A percentile compares a stretch with the other conserved stretches of the same genome.
Evolutionary conservation across 805 yeast species (phyloP).

Genomic region (Ogataea methylovora): DNA sequence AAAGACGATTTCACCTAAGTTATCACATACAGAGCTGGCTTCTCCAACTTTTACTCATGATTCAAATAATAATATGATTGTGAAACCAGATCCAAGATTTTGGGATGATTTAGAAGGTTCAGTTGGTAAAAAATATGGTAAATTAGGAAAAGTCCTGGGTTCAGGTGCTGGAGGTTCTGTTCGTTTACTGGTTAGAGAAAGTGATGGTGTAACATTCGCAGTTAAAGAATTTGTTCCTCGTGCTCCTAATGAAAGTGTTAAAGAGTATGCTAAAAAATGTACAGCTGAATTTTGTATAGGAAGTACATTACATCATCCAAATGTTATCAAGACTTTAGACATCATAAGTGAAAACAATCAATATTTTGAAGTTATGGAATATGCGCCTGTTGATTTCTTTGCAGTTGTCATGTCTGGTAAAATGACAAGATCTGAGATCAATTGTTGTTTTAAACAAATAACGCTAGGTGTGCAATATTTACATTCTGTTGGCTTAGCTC

Average conservation of each 20-base stretch:
- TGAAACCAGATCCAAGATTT: conserved; percentile 27
- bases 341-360: conserved; percentile 62
- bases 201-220: conserved; percentile 69
- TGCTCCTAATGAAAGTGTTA: conserved; percentile 59
- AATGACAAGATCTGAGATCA: conserved; percentile 75
- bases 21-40: conserved; percentile 14
- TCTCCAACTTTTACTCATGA: conserved; percentile 32
- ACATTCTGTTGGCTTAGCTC: conserved; percentile 75
- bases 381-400: conserved; percentile 77
- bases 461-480: conserved; percentile 65
- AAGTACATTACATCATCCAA: conserved; percentile 73
- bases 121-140: conserved; percentile 57
- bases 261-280: conserved; percentile 79
- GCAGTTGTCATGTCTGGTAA: conserved; percentile 83
- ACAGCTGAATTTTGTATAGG: conserved; percentile 89
- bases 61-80: conserved; percentile 31
- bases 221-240: conserved; percentile 77
- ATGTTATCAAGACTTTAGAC: conserved; percentile 72
- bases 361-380: conserved; percentile 79
- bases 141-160: conserved; percentile 66
- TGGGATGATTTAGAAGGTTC: conserved; percentile 47
- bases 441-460: conserved; percentile 73
- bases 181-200: conserved; percentile 57
- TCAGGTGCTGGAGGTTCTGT: conserved; percentile 89
- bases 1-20: conserved; percentile 9